These are phyloP conservation scores for Xylariaceae sp. DNA, from an alignment of 2,329 filamentous ascomycete genomes.

Conservation along the genomic window DNA sequence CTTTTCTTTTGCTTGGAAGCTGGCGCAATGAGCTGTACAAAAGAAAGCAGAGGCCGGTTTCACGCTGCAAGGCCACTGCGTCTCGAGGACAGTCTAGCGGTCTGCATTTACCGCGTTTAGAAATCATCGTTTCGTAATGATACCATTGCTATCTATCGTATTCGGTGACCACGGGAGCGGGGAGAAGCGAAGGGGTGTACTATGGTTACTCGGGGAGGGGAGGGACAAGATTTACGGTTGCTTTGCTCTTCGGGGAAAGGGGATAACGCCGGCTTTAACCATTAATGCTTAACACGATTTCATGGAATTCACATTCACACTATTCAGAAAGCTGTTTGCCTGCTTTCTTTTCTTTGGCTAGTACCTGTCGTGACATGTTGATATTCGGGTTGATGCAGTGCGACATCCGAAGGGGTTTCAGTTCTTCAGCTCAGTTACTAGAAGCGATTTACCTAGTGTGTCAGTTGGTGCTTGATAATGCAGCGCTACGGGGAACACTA, in stretches of 20 bases:
- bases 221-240: background rate
- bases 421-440: too few species aligned
- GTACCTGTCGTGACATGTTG: too few species aligned
- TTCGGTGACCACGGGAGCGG: background rate
- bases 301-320: background rate
- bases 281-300: background rate
- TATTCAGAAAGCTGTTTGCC: background rate
- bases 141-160: slow-evolving; percentile 8
- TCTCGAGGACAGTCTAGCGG: background rate
- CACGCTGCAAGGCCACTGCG: background rate
- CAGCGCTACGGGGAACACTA: too few species aligned
- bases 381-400: too few species aligned
- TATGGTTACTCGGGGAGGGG: slow-evolving; percentile 2
- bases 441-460: too few species aligned
- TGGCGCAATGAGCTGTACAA: slow-evolving; percentile 12
- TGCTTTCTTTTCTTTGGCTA: too few species aligned
- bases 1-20: background rate
- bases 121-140: slow-evolving; percentile 6
- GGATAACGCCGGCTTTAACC: slow-evolving; percentile 4
- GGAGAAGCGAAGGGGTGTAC: background rate
- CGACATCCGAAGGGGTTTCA: too few species aligned
- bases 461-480: too few species aligned
- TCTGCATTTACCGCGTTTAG: slow-evolving; percentile 10
- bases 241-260: background rate
- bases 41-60: background rate